Evolutionary conservation across 2,329 filamentous ascomycete genomes (phyloP), one percentile per base, ranked within the genome.

Genomic region (Chaetomium sp.): DNA sequence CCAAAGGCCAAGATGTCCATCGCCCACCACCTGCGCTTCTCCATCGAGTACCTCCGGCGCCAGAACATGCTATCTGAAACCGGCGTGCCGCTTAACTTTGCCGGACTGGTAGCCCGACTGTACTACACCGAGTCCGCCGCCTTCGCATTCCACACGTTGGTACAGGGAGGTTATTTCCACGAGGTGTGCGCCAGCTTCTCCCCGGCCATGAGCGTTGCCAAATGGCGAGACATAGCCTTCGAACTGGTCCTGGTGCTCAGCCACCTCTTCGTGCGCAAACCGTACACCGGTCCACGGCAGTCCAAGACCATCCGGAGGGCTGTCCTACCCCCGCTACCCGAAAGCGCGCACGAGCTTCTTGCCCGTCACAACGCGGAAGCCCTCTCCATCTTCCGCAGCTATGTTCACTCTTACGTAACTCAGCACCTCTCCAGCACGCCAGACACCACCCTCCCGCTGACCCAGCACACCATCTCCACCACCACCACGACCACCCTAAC

Each of bases 61-160:
- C 53, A 56, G 21, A 33, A 56, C 10, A 33, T 56, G 7, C 53
- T 56, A 8, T 56, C 53, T 3, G n/a, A 33, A 12, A 56, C 53
- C 3, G 53, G 53, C 7, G 53, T 12, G n/a, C 53, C 53, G n/a
- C 53, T 56, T 31, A 56, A 56, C 53, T 56, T 56, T 7, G 13
- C 53, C 19, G 53, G 53, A 13, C n/a, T 55, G n/a, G 21, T 55
- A 19, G 53, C 16, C 29, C 53, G 23, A 2, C 53, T 55, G n/a
- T 33, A 55, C 29, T 55, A 55, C 53, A 21, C 53, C 53, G 53
- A 55, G 23, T 55, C 53, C n/a, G 53, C 31, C 13, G 53, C n/a
- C 16, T 55, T 55, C 19, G 53, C 53, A n/a, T 55, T 55, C 31
- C 53, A 55, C n/a, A 29, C 53, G 8, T 8, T 55, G 25, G 3